These are phyloP conservation scores for Trichoderma koningii DNA, from an alignment of 2,329 filamentous ascomycete species.

Conservation along the genomic window DNA sequence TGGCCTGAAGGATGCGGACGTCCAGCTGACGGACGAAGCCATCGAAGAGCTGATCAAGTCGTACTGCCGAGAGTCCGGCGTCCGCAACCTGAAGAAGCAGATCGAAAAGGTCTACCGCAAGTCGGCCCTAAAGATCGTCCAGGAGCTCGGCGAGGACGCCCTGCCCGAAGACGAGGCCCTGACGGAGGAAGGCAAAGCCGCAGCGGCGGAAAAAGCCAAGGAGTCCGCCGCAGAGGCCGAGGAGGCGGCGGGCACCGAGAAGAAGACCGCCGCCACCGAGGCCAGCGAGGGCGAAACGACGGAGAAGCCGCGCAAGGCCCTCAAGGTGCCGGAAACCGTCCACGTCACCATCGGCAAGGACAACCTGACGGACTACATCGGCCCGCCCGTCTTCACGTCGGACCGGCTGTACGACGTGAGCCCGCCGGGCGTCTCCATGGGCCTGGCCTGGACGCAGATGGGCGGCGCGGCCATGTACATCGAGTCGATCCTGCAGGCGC, in stretches of 20 bases:
- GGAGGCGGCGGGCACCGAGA: slow-evolving; percentile 29
- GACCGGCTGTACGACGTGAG: slow-evolving; percentile 94
- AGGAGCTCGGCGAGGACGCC: slow-evolving; percentile 84
- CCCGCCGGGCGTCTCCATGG: slow-evolving; percentile 94
- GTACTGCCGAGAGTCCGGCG: slow-evolving; percentile 95
- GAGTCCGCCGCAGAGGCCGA: slow-evolving; percentile 36
- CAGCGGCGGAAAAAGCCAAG: slow-evolving; percentile 68
- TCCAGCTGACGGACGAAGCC: slow-evolving; percentile 81
- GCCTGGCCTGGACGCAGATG: slow-evolving; percentile 96
- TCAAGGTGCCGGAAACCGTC: slow-evolving; percentile 83
- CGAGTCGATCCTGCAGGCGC: slow-evolving; percentile 89
- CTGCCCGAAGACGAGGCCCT: slow-evolving; percentile 79
- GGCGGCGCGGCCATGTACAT: slow-evolving; percentile 96
- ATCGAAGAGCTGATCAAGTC: slow-evolving; percentile 98
- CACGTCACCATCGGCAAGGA: slow-evolving; percentile 85
- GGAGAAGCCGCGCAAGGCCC: slow-evolving; percentile 70
- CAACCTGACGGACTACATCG: slow-evolving; percentile 94
- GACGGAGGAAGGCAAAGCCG: slow-evolving; percentile 82
- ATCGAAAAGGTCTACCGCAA: slow-evolving; percentile 99
- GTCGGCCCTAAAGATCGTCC: slow-evolving; percentile 93
- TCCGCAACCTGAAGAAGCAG: slow-evolving; percentile 97
- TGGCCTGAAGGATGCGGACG: slow-evolving; percentile 85
- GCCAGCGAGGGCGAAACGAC: slow-evolving; percentile 49
- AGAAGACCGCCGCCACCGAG: slow-evolving; percentile 36
- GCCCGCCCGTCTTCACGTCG: slow-evolving; percentile 91